These are phyloP conservation scores for Arthroderma uncinatum DNA, from an alignment of 2,329 filamentous ascomycete species.

Conservation along the genomic window DNA sequence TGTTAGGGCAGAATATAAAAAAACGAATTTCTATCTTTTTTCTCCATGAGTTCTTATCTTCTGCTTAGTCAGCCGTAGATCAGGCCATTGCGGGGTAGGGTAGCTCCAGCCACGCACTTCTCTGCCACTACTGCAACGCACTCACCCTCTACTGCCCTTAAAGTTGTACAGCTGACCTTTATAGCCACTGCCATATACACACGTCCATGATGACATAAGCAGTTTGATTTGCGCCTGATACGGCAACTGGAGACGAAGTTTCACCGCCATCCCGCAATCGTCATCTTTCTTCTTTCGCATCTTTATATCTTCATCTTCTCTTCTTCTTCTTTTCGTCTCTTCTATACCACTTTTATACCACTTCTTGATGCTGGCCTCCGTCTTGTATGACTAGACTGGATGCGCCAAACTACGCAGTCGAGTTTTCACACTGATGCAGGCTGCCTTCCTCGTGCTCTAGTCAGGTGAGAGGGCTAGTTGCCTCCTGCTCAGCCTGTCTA, in stretches of 20 bases:
- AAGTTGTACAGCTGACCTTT: not conserved
- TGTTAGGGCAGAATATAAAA: not conserved
- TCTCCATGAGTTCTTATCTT: not conserved
- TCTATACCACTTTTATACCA: conserved; percentile 7
- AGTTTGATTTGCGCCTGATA: not conserved
- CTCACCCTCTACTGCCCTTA: not conserved
- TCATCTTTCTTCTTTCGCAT: too few species aligned
- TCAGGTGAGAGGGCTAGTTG: not conserved
- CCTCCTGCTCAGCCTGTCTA: not conserved
- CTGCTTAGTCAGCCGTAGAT: not conserved
- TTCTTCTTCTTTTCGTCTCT: conserved; percentile 5
- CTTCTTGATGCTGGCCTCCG: not conserved
- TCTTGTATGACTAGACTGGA: not conserved
- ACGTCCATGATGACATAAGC: conserved; percentile 1
- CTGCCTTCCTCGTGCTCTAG: not conserved
- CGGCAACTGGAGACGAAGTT: too few species aligned
- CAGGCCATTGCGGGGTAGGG: not conserved
- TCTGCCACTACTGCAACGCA: not conserved
- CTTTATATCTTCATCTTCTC: too few species aligned
- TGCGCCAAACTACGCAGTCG: not conserved
- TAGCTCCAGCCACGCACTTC: not conserved
- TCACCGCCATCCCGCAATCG: conserved; percentile 4
- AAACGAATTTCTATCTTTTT: not conserved
- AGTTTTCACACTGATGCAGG: not conserved
- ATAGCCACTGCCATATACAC: not conserved